Conservation (phyloP, 345 rosid species). For the Microthlaspi erraticum region DNA sequence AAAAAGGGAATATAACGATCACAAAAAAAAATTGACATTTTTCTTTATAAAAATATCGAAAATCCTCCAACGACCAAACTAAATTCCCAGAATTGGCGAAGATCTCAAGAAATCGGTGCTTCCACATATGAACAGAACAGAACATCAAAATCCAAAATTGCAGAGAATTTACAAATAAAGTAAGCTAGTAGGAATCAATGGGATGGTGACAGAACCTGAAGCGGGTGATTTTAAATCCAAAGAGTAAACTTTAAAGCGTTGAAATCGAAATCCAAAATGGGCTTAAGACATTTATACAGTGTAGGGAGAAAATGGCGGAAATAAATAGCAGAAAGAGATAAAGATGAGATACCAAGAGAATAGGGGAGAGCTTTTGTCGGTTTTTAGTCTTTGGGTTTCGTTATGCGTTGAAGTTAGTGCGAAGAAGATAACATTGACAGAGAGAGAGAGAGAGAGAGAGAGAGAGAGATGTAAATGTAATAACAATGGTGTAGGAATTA, state of each 20-base stretch:
- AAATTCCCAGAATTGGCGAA: slow-evolving; percentile 16
- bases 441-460: slow-evolving; percentile 18
- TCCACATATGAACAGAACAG: slow-evolving; percentile 6
- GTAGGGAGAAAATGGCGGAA: slow-evolving; percentile 18
- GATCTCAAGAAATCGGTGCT: slow-evolving; percentile 37
- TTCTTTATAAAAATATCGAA: too few relatives aligned
- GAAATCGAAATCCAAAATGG: slow-evolving; percentile 21
- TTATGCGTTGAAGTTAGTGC: slow-evolving; percentile 40
- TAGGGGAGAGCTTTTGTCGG: slow-evolving; percentile 29
- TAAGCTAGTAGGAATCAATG: background rate
- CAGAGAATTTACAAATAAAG: background rate
- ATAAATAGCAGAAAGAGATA: slow-evolving; percentile 1
- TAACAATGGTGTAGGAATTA: background rate
- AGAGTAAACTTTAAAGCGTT: background rate
- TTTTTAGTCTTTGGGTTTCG: slow-evolving; percentile 8
- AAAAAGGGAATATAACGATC: slow-evolving; percentile 14
- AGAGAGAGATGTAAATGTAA: slow-evolving; percentile 30
- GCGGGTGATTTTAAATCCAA: slow-evolving; percentile 4
- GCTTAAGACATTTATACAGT: slow-evolving; percentile 13
- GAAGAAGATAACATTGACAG: slow-evolving; percentile 32
- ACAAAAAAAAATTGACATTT: slow-evolving; percentile 2
- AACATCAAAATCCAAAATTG: background rate
- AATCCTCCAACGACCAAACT: too few relatives aligned
- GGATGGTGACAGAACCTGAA: slow-evolving; percentile 29
- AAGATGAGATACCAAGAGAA: slow-evolving; percentile 35